phyloP scores from a whole-genome alignment of 495 filamentous ascomycete species.

The Xylaria curta region DNA sequence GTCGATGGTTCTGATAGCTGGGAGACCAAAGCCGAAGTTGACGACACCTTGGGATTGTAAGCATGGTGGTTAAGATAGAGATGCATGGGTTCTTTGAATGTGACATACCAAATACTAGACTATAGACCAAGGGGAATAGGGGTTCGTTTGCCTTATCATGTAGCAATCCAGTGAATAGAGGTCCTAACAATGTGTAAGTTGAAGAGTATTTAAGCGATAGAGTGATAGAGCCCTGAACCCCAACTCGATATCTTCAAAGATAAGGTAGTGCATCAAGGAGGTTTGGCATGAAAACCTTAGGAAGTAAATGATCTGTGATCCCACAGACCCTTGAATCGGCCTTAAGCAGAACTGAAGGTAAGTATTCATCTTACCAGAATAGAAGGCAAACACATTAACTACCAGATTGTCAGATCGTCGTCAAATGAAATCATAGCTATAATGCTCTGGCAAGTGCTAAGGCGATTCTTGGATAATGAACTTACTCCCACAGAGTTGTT shows the following conservation, averaged over 20 bases:
- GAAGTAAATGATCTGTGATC: not conserved
- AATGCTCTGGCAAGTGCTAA: not conserved
- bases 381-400: slow-evolving; percentile 44
- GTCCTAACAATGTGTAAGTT: slow-evolving; percentile 21
- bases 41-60: slow-evolving; percentile 56
- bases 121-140: slow-evolving; percentile 34
- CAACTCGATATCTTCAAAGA: not conserved
- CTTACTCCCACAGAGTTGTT: slow-evolving; percentile 46
- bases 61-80: not conserved
- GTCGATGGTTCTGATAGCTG: slow-evolving; percentile 76
- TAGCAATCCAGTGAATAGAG: slow-evolving; percentile 31
- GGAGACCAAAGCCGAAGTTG: slow-evolving; percentile 74
- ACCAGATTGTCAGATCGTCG: not conserved
- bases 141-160: not conserved
- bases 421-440: not conserved
- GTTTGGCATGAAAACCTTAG: not conserved
- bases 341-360: not conserved
- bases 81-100: not conserved
- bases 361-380: slow-evolving; percentile 34
- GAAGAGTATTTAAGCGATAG: not conserved
- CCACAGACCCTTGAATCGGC: not conserved
- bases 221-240: not conserved
- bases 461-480: not conserved
- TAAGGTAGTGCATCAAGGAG: not conserved
- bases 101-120: slow-evolving; percentile 35